Evolutionary conservation across 768 basidiomycete genomes (phyloP), one percentile per base, ranked within the genome.

Genomic region (Trametes coccinea): DNA sequence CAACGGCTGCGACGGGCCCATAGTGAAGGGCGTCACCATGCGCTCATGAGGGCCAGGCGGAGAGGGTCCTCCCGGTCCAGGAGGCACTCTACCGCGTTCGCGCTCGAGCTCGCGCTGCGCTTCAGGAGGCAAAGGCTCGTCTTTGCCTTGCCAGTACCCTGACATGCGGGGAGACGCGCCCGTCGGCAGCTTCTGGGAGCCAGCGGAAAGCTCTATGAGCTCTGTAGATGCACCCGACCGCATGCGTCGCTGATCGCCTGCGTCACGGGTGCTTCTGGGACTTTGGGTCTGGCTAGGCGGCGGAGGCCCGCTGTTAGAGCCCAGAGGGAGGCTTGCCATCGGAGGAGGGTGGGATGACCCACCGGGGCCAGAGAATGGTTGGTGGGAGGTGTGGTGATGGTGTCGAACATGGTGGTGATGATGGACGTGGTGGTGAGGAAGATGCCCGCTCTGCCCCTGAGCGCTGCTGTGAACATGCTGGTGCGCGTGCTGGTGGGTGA

Each of bases 341-440:
- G 56, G 60, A 3, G 56, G 54, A 4, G 33, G 56, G 22, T 67
- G 63, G 43, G 54, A 41, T 16, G 37, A 46, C 11, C 57, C 53
- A 4, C 60, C 47, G 11, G 56, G 66, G 2, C 68, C 67, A n/a
- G 56, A 48, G 30, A 51, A 11, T 10, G 49, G 50, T 47, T 67
- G 65, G 1, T 50, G 54, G n/a, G 67, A 67, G 14, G 71, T 66
- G 16, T 63, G 70, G 56, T 72, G 75, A 53, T 73, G 71, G 34
- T 75, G 73, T 57, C 73, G 72, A 33, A 71, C 67, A 47, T 74
- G 70, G 51, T 75, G 75, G 56, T 71, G 69, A 48, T 73, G 74
- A 45, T 72, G 72, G 46, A 72, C 71, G 51, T 75, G 73, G 45
- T 73, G 69, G 11, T 69, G 69, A 11, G 64, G 63, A 1, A 54